A percentile compares a stretch with the other conserved stretches of the same genome.
Evolutionary conservation across 139 green algal genomes (phyloP).

Genomic region (Tetradesmus lagerheimii): DNA sequence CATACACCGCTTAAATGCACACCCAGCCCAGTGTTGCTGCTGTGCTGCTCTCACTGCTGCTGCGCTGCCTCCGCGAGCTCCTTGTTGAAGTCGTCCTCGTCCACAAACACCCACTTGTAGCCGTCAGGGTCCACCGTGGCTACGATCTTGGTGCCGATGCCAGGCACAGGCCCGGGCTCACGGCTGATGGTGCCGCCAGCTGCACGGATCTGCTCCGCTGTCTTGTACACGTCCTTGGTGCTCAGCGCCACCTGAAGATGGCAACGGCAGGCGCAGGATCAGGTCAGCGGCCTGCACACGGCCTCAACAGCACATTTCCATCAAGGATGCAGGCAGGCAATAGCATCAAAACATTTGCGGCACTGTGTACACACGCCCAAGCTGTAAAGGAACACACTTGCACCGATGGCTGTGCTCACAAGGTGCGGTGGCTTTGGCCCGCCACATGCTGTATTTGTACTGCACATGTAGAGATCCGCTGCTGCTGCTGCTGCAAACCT

Average conservation of each 20-base stretch:
- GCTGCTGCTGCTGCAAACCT: too few species aligned
- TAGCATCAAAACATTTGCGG: neutral
- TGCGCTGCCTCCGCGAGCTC: conserved; percentile 50
- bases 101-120: conserved; percentile 73
- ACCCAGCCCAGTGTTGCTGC: too few species aligned
- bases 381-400: neutral
- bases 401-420: neutral
- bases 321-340: too few species aligned
- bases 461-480: too few species aligned
- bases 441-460: too few species aligned
- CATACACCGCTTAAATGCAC: too few species aligned
- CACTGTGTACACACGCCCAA: neutral
- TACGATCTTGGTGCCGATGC: conserved; percentile 78
- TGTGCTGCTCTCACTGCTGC: neutral
- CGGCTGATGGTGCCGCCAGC: conserved; percentile 67
- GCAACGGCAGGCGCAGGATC: too few species aligned
- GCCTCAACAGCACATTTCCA: neutral
- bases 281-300: too few species aligned
- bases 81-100: conserved; percentile 77
- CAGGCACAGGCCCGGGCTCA: conserved; percentile 49
- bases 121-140: conserved; percentile 75
- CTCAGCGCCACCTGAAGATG: conserved; percentile 53
- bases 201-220: conserved; percentile 78
- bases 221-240: conserved; percentile 90
- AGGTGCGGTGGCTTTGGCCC: too few species aligned